Evolutionary conservation across 768 basidiomycete genomes (phyloP).

Genomic region (Lentinula aciculospora): DNA sequence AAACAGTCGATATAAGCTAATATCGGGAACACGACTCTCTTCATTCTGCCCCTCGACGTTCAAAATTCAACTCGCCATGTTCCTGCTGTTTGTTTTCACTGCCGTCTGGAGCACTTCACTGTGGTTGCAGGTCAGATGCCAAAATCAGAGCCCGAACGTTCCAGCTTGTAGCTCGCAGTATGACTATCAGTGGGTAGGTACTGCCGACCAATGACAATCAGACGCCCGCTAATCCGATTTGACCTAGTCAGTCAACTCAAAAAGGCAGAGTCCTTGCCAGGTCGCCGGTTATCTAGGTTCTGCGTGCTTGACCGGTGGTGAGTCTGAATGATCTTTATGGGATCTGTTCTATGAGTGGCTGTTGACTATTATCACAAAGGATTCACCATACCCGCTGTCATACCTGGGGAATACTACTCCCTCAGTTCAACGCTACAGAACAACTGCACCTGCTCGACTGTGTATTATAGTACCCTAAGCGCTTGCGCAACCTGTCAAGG

Average conservation of each 20-base stretch:
- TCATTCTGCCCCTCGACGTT: background rate
- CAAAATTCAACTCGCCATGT: background rate
- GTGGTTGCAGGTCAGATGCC: background rate
- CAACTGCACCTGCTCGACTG: slow-evolving; percentile 1
- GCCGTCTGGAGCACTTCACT: background rate
- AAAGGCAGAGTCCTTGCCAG: background rate
- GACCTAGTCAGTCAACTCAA: background rate
- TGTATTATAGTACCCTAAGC: background rate
- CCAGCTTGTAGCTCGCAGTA: slow-evolving; percentile 1
- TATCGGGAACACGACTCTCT: background rate
- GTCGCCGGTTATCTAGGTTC: background rate
- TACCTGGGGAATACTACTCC: background rate
- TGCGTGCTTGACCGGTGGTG: background rate
- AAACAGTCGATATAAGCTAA: background rate
- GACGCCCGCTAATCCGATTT: background rate
- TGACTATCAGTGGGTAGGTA: background rate
- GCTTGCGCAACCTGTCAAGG: slow-evolving; percentile 2
- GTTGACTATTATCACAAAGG: background rate
- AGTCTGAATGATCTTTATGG: background rate
- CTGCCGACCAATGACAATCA: background rate
- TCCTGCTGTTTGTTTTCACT: background rate
- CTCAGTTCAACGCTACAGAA: background rate
- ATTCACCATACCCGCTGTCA: background rate
- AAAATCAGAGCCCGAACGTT: background rate
- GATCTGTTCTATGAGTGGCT: background rate